phyloP scores from a whole-genome alignment of 2,329 filamentous ascomycete genomes.

The Arthrobotrys sinensis region DNA sequence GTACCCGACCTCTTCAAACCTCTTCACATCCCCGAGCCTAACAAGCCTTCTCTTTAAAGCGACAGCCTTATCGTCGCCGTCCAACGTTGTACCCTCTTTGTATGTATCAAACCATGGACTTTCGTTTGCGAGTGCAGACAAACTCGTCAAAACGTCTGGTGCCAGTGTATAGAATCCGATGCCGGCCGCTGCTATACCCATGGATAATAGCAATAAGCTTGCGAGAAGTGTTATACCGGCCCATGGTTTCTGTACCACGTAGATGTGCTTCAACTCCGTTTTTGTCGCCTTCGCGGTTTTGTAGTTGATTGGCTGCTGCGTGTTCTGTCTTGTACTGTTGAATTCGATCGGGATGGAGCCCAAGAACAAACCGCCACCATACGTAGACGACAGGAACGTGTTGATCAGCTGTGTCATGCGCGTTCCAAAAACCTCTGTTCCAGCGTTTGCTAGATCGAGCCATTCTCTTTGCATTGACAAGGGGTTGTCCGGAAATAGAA shows the following conservation, averaged over 20 bases:
- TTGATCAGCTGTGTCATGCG: conserved; percentile 55
- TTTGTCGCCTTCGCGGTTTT: conserved; percentile 23
- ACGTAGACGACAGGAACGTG: conserved; percentile 45
- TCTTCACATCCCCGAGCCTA: conserved; percentile 43
- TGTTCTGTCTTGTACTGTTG: conserved; percentile 13
- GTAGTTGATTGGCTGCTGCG: conserved; percentile 3
- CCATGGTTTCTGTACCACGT: conserved; percentile 41
- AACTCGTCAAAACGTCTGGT: conserved; percentile 43
- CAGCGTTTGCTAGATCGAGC: conserved; percentile 33
- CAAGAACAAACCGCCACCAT: conserved; percentile 42
- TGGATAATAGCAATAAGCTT: conserved; percentile 43
- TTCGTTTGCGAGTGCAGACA: conserved; percentile 46
- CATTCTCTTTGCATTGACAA: conserved; percentile 37
- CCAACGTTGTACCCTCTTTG: conserved; percentile 52
- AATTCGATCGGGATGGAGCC: conserved; percentile 36
- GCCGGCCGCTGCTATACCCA: conserved; percentile 40
- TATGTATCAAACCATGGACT: conserved; percentile 53
- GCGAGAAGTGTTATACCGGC: conserved; percentile 42
- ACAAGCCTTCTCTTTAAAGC: conserved; percentile 44
- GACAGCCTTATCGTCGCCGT: conserved; percentile 50
- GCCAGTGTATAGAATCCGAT: conserved; percentile 45
- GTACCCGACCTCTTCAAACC: conserved; percentile 54
- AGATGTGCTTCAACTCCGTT: conserved; percentile 43
- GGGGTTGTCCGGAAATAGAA: conserved; percentile 45
- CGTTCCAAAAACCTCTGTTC: conserved; percentile 27